Conservation (phyloP, 2,329 filamentous ascomycete species). For the Monosporascus sp. region DNA sequence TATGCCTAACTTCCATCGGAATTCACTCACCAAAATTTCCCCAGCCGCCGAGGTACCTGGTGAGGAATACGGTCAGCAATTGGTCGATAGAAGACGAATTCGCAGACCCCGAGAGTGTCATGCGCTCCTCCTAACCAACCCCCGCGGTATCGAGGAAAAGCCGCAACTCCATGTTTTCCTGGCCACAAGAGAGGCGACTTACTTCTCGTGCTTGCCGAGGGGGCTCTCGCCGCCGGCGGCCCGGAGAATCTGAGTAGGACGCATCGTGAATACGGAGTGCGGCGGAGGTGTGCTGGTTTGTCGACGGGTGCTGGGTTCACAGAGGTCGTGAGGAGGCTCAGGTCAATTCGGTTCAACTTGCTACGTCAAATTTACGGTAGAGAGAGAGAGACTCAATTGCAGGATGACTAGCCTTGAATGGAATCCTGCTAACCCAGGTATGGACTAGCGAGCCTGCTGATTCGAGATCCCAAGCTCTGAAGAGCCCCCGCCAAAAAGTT, state of each 20-base stretch:
- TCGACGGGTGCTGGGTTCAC: conserved; percentile 10
- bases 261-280: conserved; percentile 33
- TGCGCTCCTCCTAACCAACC: not conserved
- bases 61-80: conserved; percentile 16
- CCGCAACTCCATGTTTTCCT: conserved; percentile 18
- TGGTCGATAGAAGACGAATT: not conserved
- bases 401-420: not conserved
- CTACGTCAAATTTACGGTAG: conserved; percentile 27
- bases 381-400: conserved; percentile 1
- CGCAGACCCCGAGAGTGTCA: not conserved
- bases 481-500: conserved; percentile 10
- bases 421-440: not conserved
- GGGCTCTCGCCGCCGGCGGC: conserved; percentile 34
- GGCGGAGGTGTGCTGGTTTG: conserved; percentile 20
- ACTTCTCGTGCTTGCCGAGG: conserved; percentile 41
- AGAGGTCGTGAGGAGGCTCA: conserved; percentile 17
- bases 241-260: conserved; percentile 39
- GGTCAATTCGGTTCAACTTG: conserved; percentile 15
- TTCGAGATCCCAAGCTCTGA: not conserved
- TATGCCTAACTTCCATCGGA: not conserved
- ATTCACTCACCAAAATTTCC: conserved; percentile 64
- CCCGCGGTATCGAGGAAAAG: conserved; percentile 20
- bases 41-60: conserved; percentile 70
- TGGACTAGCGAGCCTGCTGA: not conserved
- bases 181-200: conserved; percentile 20